Evolutionary conservation across 257 asterid genomes (phyloP).

Genomic region (Lycium barbarum): DNA sequence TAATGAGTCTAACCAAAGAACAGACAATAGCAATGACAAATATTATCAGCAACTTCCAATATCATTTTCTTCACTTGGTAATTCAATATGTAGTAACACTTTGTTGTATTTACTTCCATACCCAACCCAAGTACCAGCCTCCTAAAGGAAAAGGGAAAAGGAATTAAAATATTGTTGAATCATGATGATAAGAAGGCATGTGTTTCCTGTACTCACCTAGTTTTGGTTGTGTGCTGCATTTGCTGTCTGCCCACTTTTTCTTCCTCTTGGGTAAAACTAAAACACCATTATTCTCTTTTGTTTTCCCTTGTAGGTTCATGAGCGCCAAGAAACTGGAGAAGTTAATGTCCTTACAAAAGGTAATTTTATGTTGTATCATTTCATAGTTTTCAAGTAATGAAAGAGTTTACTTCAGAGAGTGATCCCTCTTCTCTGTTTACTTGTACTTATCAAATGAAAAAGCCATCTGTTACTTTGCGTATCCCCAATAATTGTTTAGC

Average conservation of each 20-base stretch:
- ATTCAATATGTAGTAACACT: not conserved
- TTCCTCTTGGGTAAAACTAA: not conserved
- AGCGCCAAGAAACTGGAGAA: slow-evolving; percentile 85
- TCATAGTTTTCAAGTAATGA: slow-evolving; percentile 14
- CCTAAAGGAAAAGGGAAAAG: not conserved
- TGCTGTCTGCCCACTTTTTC: slow-evolving; percentile 1
- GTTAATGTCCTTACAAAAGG: slow-evolving; percentile 98
- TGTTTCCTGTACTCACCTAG: not conserved
- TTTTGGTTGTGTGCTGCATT: not conserved
- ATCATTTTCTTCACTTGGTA: not conserved
- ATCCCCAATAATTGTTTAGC: not conserved
- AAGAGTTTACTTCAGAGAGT: not conserved
- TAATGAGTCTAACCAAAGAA: slow-evolving; percentile 8
- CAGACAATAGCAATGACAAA: not conserved
- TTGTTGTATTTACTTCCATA: slow-evolving; percentile 3
- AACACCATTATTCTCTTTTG: not conserved
- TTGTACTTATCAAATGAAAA: not conserved
- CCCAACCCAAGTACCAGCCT: not conserved
- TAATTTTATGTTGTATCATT: slow-evolving; percentile 27
- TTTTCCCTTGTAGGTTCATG: slow-evolving; percentile 74
- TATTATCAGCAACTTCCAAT: not conserved
- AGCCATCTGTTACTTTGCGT: not conserved
- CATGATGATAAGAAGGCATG: not conserved
- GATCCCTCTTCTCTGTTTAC: not conserved
- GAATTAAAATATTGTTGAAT: not conserved